Evolutionary conservation across 1,284 basidiomycete genomes (phyloP).

Genomic region (Wolfiporia cocos): DNA sequence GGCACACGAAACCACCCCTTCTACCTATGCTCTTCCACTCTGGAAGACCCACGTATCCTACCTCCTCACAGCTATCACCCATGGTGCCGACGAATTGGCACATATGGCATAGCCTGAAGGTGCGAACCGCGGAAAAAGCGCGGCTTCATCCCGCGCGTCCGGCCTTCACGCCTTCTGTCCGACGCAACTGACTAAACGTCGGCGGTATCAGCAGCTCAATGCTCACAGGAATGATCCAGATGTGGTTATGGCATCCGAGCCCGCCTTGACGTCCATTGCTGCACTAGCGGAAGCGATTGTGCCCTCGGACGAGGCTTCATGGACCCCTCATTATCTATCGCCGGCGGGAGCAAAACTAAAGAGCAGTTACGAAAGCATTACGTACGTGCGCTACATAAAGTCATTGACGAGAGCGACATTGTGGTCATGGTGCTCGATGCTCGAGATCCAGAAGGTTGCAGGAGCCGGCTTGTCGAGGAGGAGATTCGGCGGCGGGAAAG

Average conservation of each 20-base stretch:
- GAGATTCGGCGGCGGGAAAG: slow-evolving; percentile 80
- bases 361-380: slow-evolving; percentile 66
- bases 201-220: slow-evolving; percentile 15
- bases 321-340: slow-evolving; percentile 18
- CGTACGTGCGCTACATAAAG: slow-evolving; percentile 79
- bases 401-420: slow-evolving; percentile 91
- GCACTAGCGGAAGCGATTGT: slow-evolving; percentile 32
- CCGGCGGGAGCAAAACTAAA: slow-evolving; percentile 43
- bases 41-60: too few species aligned
- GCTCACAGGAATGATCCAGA: slow-evolving; percentile 40
- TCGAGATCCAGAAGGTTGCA: slow-evolving; percentile 86
- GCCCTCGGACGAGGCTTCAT: slow-evolving; percentile 20
- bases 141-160: too few species aligned
- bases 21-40: too few species aligned
- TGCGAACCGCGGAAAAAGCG: too few species aligned
- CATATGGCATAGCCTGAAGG: too few species aligned
- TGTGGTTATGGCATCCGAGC: slow-evolving; percentile 67
- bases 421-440: slow-evolving; percentile 87
- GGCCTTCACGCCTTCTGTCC: too few species aligned
- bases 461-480: slow-evolving; percentile 85
- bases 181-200: too few species aligned
- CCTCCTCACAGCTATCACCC: too few species aligned
- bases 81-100: too few species aligned
- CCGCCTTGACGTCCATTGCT: slow-evolving; percentile 56
- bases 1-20: too few species aligned